phyloP scores from a whole-genome alignment of 2,329 filamentous ascomycete genomes.

The Fusarium lateritium region DNA sequence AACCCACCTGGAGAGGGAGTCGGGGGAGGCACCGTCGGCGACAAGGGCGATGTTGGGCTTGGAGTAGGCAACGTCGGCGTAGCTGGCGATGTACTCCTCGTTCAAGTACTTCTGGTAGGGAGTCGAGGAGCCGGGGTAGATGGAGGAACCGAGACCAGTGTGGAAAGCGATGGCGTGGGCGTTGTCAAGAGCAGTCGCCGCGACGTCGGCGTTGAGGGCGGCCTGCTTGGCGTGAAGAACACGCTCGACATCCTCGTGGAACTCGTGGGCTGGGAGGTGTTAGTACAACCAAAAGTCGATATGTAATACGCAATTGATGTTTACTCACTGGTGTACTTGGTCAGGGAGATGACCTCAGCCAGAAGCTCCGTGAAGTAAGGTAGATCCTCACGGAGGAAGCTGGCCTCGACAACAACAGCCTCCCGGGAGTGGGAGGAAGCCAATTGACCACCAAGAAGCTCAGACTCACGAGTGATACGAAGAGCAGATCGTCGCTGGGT shows the following conservation, averaged over 20 bases:
- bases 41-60: slow-evolving; percentile 94
- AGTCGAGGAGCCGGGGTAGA: slow-evolving; percentile 79
- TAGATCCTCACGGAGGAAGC: slow-evolving; percentile 94
- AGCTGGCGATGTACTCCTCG: slow-evolving; percentile 81
- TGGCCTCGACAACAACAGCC: slow-evolving; percentile 91
- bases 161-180: slow-evolving; percentile 93
- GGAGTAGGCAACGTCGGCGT: slow-evolving; percentile 83
- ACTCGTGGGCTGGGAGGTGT: slow-evolving; percentile 79
- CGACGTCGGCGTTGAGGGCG: slow-evolving; percentile 73
- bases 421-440: slow-evolving; percentile 91
- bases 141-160: slow-evolving; percentile 85
- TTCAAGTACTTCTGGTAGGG: slow-evolving; percentile 86
- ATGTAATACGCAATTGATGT: slow-evolving; percentile 14
- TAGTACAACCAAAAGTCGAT: slow-evolving; percentile 21
- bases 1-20: slow-evolving; percentile 88
- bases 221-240: slow-evolving; percentile 85
- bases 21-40: slow-evolving; percentile 85
- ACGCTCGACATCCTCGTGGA: slow-evolving; percentile 87
- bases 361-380: slow-evolving; percentile 98
- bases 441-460: slow-evolving; percentile 94
- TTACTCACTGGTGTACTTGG: slow-evolving; percentile 83
- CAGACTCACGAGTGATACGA: slow-evolving; percentile 93
- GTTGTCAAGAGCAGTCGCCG: slow-evolving; percentile 83
- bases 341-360: slow-evolving; percentile 89
- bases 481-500: slow-evolving; percentile 90